Conservation (phyloP, 352 stramenopile species). For the Phytophthora citricola region DNA sequence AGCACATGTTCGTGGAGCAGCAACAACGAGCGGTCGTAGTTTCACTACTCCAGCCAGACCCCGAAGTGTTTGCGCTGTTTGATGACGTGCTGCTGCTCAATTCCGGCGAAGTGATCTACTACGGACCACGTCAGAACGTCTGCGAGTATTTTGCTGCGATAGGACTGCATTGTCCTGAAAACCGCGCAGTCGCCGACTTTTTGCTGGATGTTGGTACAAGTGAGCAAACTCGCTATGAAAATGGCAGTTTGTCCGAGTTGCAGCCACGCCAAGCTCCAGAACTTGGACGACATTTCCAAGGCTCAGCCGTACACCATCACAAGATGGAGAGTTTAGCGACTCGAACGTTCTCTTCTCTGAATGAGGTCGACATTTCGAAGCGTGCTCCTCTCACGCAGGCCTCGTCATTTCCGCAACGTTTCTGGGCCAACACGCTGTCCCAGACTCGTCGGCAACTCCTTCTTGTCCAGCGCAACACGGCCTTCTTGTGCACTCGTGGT, state of each 20-base stretch:
- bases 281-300: slow-evolving; percentile 11
- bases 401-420: slow-evolving; percentile 25
- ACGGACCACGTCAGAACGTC: slow-evolving; percentile 51
- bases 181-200: slow-evolving; percentile 44
- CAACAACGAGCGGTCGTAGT: slow-evolving; percentile 55
- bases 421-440: slow-evolving; percentile 27
- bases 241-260: not conserved
- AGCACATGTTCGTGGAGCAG: slow-evolving; percentile 42
- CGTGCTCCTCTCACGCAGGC: not conserved
- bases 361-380: slow-evolving; percentile 4
- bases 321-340: slow-evolving; percentile 1
- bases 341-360: not conserved
- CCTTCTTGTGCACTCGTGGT: slow-evolving; percentile 28
- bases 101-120: slow-evolving; percentile 78
- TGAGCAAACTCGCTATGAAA: slow-evolving; percentile 37
- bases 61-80: slow-evolving; percentile 57
- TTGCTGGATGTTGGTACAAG: slow-evolving; percentile 42
- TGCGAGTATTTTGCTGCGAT: slow-evolving; percentile 45
- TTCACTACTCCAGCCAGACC: slow-evolving; percentile 28
- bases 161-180: slow-evolving; percentile 44
- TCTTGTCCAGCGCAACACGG: slow-evolving; percentile 33
- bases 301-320: slow-evolving; percentile 2
- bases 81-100: slow-evolving; percentile 83
- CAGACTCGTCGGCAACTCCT: slow-evolving; percentile 33
- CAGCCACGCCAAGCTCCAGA: slow-evolving; percentile 1